phyloP scores from a whole-genome alignment of 345 rosid species.

The Camelina neglecta region DNA sequence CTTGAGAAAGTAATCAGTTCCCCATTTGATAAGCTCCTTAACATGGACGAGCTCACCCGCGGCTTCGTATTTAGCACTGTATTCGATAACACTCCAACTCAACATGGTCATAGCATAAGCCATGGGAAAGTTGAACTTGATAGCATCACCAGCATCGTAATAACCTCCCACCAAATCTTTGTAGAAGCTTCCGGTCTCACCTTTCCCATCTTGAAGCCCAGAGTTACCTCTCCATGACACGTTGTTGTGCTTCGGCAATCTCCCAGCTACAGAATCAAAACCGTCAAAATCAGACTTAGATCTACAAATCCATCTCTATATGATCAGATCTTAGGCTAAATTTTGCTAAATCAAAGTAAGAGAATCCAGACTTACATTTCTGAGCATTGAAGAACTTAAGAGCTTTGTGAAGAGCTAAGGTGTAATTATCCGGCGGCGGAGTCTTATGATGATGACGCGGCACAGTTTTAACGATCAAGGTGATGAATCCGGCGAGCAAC shows the following conservation, averaged over 20 bases:
- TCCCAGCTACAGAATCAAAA: constrained; percentile 67
- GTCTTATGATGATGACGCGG: constrained; percentile 67
- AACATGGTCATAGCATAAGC: constrained; percentile 97
- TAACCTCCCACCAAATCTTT: constrained; percentile 88
- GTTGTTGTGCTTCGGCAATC: constrained; percentile 83
- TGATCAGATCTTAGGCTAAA: not conserved
- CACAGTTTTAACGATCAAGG: constrained; percentile 81
- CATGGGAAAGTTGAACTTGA: constrained; percentile 86
- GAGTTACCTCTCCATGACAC: constrained; percentile 97
- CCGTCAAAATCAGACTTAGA: constrained; percentile 2
- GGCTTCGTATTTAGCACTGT: constrained; percentile 89
- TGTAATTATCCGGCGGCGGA: constrained; percentile 83
- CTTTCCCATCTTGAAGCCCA: constrained; percentile 78
- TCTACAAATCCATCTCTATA: not conserved
- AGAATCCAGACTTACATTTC: constrained; percentile 54
- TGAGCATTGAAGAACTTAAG: constrained; percentile 99
- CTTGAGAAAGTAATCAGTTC: constrained; percentile 91
- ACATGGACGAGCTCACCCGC: constrained; percentile 90
- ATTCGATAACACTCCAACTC: constrained; percentile 99
- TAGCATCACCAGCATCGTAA: constrained; percentile 96
- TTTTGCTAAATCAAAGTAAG: not conserved
- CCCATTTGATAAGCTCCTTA: constrained; percentile 95
- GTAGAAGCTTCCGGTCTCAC: constrained; percentile 45
- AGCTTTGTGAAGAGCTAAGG: constrained; percentile 88
- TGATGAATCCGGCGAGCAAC: constrained; percentile 70